Evolutionary conservation across 768 basidiomycete species (phyloP).

Genomic region (Auricularia sp.): DNA sequence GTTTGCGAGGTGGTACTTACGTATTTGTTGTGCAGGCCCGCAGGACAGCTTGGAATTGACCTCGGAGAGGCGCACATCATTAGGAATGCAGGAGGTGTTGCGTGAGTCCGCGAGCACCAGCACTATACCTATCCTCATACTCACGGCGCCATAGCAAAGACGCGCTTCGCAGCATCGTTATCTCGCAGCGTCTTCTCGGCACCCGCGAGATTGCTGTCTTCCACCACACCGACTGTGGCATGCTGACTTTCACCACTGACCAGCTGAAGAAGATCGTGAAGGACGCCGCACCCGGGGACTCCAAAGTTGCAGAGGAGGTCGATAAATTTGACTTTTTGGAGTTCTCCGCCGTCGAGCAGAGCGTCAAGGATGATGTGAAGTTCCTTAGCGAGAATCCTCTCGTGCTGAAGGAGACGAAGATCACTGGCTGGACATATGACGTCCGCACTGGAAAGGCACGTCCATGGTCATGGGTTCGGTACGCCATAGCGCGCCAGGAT

Average conservation of each 20-base stretch:
- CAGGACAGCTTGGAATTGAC: constrained; percentile 52
- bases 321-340: constrained; percentile 43
- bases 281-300: constrained; percentile 31
- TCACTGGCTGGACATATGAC: constrained; percentile 62
- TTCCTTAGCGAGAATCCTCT: constrained; percentile 49
- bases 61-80: constrained; percentile 66
- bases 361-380: constrained; percentile 47
- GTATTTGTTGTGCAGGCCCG: not conserved
- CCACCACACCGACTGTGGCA: constrained; percentile 66
- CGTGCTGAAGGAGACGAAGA: constrained; percentile 38
- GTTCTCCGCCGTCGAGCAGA: constrained; percentile 40
- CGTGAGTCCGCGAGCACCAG: constrained; percentile 29
- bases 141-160: constrained; percentile 36
- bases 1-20: constrained; percentile 4
- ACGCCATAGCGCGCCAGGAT: no score
- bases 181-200: constrained; percentile 63
- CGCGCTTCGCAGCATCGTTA: constrained; percentile 52
- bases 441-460: constrained; percentile 51
- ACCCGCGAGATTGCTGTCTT: constrained; percentile 59
- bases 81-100: constrained; percentile 60
- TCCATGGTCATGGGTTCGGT: no score
- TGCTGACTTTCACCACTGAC: constrained; percentile 49
- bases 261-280: constrained; percentile 42
- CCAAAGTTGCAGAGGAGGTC: no score
- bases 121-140: not conserved